These are phyloP conservation scores for Lactarius pseudohatsudake DNA, from an alignment of 768 basidiomycete species.

Conservation along the genomic window DNA sequence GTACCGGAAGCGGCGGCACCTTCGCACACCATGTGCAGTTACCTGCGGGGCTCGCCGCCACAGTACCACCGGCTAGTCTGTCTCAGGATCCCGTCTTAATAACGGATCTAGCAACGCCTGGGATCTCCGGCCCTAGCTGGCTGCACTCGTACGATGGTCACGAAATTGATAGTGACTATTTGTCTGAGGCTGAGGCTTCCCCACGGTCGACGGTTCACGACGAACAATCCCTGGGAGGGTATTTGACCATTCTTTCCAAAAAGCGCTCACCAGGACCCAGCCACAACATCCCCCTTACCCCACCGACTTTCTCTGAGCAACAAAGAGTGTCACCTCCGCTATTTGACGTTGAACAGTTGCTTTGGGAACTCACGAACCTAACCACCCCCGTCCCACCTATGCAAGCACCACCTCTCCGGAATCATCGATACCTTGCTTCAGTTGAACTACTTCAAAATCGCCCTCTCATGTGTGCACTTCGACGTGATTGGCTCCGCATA, in stretches of 20 bases:
- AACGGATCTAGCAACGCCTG: background rate
- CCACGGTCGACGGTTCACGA: background rate
- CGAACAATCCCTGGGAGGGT: conserved; percentile 24
- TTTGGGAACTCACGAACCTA: conserved; percentile 14
- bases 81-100: background rate
- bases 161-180: background rate
- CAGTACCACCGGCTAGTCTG: background rate
- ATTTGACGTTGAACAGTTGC: conserved; percentile 4
- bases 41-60: background rate
- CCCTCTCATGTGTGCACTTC: conserved; percentile 53
- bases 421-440: conserved; percentile 70
- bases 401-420: conserved; percentile 32
- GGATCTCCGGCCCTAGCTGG: background rate
- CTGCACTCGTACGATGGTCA: background rate
- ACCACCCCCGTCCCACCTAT: conserved; percentile 11
- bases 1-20: background rate
- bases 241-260: conserved; percentile 43
- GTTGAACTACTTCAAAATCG: conserved; percentile 68
- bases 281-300: background rate
- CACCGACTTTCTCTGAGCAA: background rate
- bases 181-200: background rate
- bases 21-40: background rate
- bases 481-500: conserved; percentile 45
- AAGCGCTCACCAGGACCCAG: conserved; percentile 35
- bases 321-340: background rate